Conservation (phyloP, 163 green algal genomes). For the Prototheca stagnorum region DNA sequence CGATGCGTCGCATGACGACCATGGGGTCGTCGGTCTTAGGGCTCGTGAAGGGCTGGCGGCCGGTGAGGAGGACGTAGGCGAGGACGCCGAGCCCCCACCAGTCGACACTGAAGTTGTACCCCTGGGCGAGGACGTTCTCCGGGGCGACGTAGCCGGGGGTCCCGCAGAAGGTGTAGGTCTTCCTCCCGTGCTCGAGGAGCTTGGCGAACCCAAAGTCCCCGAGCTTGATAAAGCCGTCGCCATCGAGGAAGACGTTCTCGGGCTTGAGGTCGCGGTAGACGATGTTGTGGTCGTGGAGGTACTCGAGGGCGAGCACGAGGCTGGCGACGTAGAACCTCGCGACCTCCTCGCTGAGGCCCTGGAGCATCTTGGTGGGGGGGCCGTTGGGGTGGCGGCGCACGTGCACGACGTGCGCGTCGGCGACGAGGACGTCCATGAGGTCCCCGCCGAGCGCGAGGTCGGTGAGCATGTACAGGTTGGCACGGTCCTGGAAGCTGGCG, state of each 20-base stretch:
- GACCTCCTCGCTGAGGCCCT: constrained; percentile 74
- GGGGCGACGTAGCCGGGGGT: constrained; percentile 93
- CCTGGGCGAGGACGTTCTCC: constrained; percentile 86
- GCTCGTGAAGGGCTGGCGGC: constrained; percentile 81
- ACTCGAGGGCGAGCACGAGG: constrained; percentile 81
- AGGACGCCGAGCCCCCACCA: constrained; percentile 85
- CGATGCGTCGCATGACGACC: constrained; percentile 88
- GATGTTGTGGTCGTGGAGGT: constrained; percentile 85
- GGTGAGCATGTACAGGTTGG: constrained; percentile 90
- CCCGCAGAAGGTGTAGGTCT: constrained; percentile 95
- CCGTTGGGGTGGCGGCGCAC: constrained; percentile 33
- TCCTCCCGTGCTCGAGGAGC: constrained; percentile 49
- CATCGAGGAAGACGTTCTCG: constrained; percentile 93
- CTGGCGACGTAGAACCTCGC: constrained; percentile 78
- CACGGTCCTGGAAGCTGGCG: constrained; percentile 79
- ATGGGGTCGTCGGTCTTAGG: constrained; percentile 91
- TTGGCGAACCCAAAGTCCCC: constrained; percentile 98
- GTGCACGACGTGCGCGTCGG: constrained; percentile 72
- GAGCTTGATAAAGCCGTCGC: constrained; percentile 76
- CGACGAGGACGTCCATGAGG: constrained; percentile 93
- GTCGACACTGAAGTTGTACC: constrained; percentile 87
- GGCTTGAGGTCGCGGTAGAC: constrained; percentile 96
- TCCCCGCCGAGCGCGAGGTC: constrained; percentile 86
- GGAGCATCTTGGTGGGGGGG: constrained; percentile 29
- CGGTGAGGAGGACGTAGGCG: constrained; percentile 88